Base-by-base conservation (phyloP, 768 basidiomycete species). In the Kwoniella sp. region DNA sequence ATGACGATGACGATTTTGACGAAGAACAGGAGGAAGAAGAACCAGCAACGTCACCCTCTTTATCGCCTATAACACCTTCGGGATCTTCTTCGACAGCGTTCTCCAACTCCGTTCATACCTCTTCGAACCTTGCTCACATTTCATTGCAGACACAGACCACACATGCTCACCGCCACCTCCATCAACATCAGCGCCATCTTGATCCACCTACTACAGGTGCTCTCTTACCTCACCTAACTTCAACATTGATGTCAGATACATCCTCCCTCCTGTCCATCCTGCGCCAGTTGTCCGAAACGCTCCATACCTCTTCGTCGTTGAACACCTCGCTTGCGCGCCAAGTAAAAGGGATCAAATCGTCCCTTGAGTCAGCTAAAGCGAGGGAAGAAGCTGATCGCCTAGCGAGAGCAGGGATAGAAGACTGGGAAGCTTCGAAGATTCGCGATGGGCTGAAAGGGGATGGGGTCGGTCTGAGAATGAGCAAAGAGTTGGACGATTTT, bases 271-370 rank as follows among this genome's bases (percentile, higher is more conserved):
- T 67, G 3, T 17, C 51, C 17, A 15, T 58, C 10, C 55, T 67
- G 7, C 58, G 26, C 22, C 19, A 22, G 12, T 37, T 70, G 25
- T 58, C 52, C 10, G 69, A 70, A 21, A 62, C 54, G 3, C 47
- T 70, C 12, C 65, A 67, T 52, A 61, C 55, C 3, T 17, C 44
- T 13, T 55, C 63, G 0, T 70, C 69, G 0, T 55, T 64, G 15
- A 19, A 27, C 21, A 63, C 54, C 1, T 59, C 65, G 10, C n/a
- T 63, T 1, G 15, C 46, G 7, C 57, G 69, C 10, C 58, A 60
- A 40, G 25, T 70, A 21, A 57, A 58, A 56, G 65, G 65, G 10
- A 67, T 70, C 7, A 53, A 49, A 37, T 62, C 58, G 9, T 62
- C 54, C 9, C 24, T 67, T 10, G 61, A 53, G 6, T 40, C 55